phyloP scores from a whole-genome alignment of 176 grass and related monocot species.

The Eremochloa ophiuroides region DNA sequence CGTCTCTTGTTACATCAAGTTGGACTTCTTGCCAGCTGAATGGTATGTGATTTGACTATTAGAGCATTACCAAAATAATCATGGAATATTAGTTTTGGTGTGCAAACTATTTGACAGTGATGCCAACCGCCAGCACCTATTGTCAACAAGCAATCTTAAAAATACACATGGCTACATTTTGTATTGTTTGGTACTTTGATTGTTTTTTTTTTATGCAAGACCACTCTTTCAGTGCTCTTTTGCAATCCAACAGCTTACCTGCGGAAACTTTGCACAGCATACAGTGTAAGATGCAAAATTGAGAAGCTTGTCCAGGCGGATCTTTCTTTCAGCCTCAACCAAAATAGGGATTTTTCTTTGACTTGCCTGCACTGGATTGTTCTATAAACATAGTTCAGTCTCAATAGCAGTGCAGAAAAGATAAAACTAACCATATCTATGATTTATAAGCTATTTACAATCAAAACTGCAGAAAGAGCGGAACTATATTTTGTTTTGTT shows the following conservation, averaged over 20 bases:
- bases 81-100: too few relatives aligned
- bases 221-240: too few relatives aligned
- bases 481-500: neutral
- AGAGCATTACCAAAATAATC: too few relatives aligned
- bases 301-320: slow-evolving; percentile 81
- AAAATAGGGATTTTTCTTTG: slow-evolving; percentile 89
- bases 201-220: too few relatives aligned
- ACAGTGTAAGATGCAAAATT: slow-evolving; percentile 79
- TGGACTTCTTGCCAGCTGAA: too few relatives aligned
- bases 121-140: too few relatives aligned
- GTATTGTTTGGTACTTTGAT: too few relatives aligned
- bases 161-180: too few relatives aligned
- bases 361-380: slow-evolving; percentile 87
- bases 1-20: too few relatives aligned
- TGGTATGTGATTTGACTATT: too few relatives aligned
- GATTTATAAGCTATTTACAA: neutral
- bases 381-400: slow-evolving; percentile 44
- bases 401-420: neutral
- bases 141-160: too few relatives aligned
- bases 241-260: slow-evolving; percentile 34
- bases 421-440: neutral
- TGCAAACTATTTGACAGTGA: too few relatives aligned
- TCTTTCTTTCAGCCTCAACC: slow-evolving; percentile 80
- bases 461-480: neutral
- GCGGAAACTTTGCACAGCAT: slow-evolving; percentile 85